These are phyloP conservation scores for Kokia cookei DNA, from an alignment of 441 rosid species.

Conservation along the genomic window DNA sequence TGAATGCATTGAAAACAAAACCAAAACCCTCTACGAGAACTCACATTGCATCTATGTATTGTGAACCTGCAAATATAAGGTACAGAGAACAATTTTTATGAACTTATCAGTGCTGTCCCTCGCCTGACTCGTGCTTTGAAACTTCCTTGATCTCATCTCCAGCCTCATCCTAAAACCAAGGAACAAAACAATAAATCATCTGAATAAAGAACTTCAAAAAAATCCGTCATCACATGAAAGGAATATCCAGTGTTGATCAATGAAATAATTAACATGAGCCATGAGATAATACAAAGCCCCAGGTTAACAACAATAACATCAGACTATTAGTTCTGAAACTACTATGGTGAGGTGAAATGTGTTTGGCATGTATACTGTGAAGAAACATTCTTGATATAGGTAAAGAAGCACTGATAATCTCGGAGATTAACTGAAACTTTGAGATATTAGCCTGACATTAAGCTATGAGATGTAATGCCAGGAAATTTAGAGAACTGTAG, in stretches of 20 bases:
- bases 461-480: not conserved
- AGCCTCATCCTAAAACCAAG: slow-evolving; percentile 64
- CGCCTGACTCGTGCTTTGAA: slow-evolving; percentile 59
- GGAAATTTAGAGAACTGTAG: not conserved
- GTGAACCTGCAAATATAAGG: slow-evolving; percentile 21
- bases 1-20: slow-evolving; percentile 19
- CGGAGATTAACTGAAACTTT: not conserved
- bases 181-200: not conserved
- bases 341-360: not conserved
- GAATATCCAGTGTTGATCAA: not conserved
- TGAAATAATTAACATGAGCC: not conserved
- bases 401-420: not conserved
- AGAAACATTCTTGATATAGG: not conserved
- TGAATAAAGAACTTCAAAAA: not conserved
- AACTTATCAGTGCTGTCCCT: slow-evolving; percentile 40
- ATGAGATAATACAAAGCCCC: not conserved
- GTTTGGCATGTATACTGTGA: not conserved
- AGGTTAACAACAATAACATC: not conserved
- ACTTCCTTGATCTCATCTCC: slow-evolving; percentile 92
- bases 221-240: not conserved
- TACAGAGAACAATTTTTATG: slow-evolving; percentile 27
- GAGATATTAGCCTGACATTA: not conserved
- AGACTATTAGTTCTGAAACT: not conserved
- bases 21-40: slow-evolving; percentile 29
- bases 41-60: slow-evolving; percentile 21